Evolutionary conservation across 116 monocot species (phyloP), one percentile per base, ranked within the genome.

Genomic region (Posidonia oceanica): DNA sequence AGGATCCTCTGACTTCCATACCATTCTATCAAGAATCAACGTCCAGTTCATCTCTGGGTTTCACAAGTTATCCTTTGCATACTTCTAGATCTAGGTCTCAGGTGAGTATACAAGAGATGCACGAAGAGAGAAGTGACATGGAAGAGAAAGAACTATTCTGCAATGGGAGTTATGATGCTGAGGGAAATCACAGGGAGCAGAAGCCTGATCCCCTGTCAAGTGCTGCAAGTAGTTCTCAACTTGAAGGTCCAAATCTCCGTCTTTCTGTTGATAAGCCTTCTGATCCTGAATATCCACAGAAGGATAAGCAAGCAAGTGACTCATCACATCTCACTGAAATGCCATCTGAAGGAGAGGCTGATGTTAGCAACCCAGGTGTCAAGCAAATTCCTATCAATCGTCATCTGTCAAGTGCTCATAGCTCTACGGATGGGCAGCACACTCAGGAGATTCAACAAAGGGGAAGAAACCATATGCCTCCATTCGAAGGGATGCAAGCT

Each of bases 101-200:
- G 20, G 65, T 65, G 65, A 65, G 65, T 16, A 10, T 42, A 65
- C 65, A 42, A 65, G 65, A 65, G 42, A 40, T 18, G 17, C 65
- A 15, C 16, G 65, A 65, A 3, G 41, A 40, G 39, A 65, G n/a
- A 0, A n/a, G 61, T 15, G 14, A 40, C 14, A 40, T 39, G 17
- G 18, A 20, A 65, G 40, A 41, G 38, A 41, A n/a, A 41, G 65
- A 18, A 65, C 18, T 15, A n/a, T 41, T 65, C n/a, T 14, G n/a
- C 40, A 65, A 41, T 65, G 41, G 39, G 7, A 41, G n/a, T 65
- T 65, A 41, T n/a, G 41, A 65, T 20, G 39, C 40, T 41, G 41
- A n/a, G 10, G 40, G n/a, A 41, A 36, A 65, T 39, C 20, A 14
- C 14, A 41, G 38, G 4, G 13, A 65, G n/a, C 39, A 42, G 18